These are phyloP conservation scores for Isabelozyma rhagii DNA, from an alignment of 805 yeast genomes.

Conservation along the genomic window DNA sequence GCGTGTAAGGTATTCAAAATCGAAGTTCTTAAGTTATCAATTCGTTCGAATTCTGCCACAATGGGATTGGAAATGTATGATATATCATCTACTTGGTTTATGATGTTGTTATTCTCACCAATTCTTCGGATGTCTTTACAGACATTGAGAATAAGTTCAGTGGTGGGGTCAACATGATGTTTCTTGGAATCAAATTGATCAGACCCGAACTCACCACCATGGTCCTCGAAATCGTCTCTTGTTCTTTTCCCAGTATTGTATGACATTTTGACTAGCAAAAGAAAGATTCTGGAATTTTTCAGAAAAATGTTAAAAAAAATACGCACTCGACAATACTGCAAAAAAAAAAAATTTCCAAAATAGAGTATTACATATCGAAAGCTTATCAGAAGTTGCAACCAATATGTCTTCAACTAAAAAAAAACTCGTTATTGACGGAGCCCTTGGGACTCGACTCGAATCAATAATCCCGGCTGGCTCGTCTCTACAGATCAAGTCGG, in stretches of 20 bases:
- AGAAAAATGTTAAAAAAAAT: background rate
- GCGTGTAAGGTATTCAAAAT: conserved; percentile 65
- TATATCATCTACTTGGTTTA: conserved; percentile 45
- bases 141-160: conserved; percentile 39
- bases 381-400: too few relatives aligned
- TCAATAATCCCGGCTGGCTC: conserved; percentile 31
- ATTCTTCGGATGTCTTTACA: conserved; percentile 44
- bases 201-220: background rate
- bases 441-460: conserved; percentile 63
- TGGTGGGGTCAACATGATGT: conserved; percentile 38
- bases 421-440: conserved; percentile 49
- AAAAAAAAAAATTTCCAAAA: background rate
- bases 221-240: conserved; percentile 24
- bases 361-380: background rate
- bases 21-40: conserved; percentile 56
- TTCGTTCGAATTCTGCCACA: conserved; percentile 60
- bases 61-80: conserved; percentile 68
- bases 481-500: conserved; percentile 21
- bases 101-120: conserved; percentile 40
- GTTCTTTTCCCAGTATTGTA: conserved; percentile 19
- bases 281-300: background rate
- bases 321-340: background rate
- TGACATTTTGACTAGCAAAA: background rate
- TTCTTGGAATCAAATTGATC: conserved; percentile 31
- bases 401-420: too few relatives aligned